Base-by-base conservation (phyloP, 441 rosid genomes). In the Euphorbia celastroides region DNA sequence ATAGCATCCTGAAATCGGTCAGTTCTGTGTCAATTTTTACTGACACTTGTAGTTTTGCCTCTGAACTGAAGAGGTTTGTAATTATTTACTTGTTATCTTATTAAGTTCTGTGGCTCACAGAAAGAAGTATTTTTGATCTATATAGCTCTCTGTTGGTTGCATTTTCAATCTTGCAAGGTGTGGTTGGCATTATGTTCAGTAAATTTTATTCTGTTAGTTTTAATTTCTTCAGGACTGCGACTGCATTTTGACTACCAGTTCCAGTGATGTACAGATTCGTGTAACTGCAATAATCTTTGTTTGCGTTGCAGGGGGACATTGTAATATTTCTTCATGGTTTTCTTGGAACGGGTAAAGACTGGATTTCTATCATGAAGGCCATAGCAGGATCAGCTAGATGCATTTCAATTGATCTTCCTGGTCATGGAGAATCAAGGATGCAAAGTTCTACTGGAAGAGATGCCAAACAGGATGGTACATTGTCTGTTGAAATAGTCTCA, bases 341-440 rank as follows among this genome's bases (percentile, higher is more conserved):
- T 81, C 92, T 93, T 36, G 99, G 97, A 79, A 85, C 86, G 65
- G 85, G 93, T 64, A 88, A 86, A 75, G 99, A 93, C 60, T 93
- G 99, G 99, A 79, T 86, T 59, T 84, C 89, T 52, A 80, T 91
- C 77, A 91, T 89, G 96, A 87, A 85, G 74, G 83, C 87, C 52
- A 50, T 88, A 69, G 84, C 97, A 36, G 86, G 84, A 75, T 86
- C 84, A 42, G 88, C 84, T 22, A 88, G 90, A 83, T 91, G 96
- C 84, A 81, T 91, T 75, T 80, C 99, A 60, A 57, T 93, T 69
- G 93, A 91, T 74, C 90, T 93, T 78, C 96, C 97, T 75, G 92
- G 97, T 50, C 97, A 91, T 36, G 99, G 99, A 64, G 78, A 65
- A 77, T 84, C 97, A 74, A 85, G 62, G 70, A 67, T 85, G 55